These are phyloP conservation scores for Cladosporium velox DNA, from an alignment of 2,329 filamentous ascomycete species.

Conservation along the genomic window DNA sequence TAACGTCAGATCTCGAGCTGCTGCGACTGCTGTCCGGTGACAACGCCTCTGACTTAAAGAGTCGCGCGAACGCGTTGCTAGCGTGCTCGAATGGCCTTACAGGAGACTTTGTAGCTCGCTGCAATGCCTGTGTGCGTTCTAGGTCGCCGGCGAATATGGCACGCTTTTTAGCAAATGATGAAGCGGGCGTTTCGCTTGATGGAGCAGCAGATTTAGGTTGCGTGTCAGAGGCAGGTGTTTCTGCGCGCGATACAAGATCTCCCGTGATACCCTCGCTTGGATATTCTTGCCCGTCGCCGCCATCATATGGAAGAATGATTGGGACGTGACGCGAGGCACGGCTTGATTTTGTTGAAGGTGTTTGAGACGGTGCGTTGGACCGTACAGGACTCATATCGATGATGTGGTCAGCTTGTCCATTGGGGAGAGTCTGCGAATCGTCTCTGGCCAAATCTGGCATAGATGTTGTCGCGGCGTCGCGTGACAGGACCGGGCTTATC, in stretches of 20 bases:
- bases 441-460: slow-evolving; percentile 2
- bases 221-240: neutral
- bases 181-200: neutral
- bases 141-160: slow-evolving; percentile 35
- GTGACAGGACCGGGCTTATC: neutral
- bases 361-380: neutral
- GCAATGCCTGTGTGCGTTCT: slow-evolving; percentile 34
- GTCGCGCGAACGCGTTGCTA: slow-evolving; percentile 41
- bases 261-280: slow-evolving; percentile 14
- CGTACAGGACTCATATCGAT: neutral
- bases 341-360: slow-evolving; percentile 1
- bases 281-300: slow-evolving; percentile 20
- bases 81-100: slow-evolving; percentile 43
- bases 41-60: slow-evolving; percentile 35
- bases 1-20: slow-evolving; percentile 6
- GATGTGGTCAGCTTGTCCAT: slow-evolving; percentile 2
- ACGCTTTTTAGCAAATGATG: slow-evolving; percentile 31
- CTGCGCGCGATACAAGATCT: neutral
- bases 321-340: slow-evolving; percentile 24
- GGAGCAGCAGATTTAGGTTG: neutral
- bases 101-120: slow-evolving; percentile 36
- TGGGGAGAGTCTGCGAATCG: slow-evolving; percentile 8
- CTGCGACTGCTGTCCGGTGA: slow-evolving; percentile 15
- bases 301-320: slow-evolving; percentile 24
- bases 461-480: neutral